These are phyloP conservation scores for Symbiotaphrina buchneri DNA, from an alignment of 495 filamentous ascomycete genomes.

Conservation along the genomic window DNA sequence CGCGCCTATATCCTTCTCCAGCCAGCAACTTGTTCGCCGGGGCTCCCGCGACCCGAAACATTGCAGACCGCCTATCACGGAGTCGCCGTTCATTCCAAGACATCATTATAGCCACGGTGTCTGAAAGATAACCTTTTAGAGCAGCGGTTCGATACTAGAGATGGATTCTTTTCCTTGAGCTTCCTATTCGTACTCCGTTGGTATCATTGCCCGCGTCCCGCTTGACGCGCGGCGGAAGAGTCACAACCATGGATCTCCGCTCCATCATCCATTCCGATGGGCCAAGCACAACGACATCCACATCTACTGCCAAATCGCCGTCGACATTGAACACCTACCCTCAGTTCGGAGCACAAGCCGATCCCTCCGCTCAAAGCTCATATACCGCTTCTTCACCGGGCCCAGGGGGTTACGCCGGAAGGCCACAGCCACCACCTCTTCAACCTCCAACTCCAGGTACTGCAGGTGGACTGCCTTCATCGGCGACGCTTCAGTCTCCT, in stretches of 20 bases:
- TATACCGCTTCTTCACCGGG: constrained; percentile 1
- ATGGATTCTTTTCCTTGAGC: too few species aligned
- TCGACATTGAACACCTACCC: background rate
- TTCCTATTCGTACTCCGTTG: too few species aligned
- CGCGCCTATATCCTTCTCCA: too few species aligned
- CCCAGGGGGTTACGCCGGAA: background rate
- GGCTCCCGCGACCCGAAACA: too few species aligned
- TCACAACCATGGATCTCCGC: constrained; percentile 28
- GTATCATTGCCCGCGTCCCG: too few species aligned
- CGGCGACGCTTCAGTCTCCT: constrained; percentile 26
- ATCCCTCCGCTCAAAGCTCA: constrained; percentile 1
- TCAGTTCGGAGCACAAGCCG: background rate
- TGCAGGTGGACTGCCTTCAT: constrained; percentile 14
- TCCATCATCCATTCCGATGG: constrained; percentile 28
- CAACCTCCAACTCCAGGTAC: constrained; percentile 23
- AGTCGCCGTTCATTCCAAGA: too few species aligned
- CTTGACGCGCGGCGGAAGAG: too few species aligned
- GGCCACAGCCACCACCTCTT: constrained; percentile 20
- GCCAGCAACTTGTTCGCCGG: too few species aligned
- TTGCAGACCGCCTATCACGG: too few species aligned
- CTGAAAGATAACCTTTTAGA: too few species aligned
- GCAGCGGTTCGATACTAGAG: too few species aligned
- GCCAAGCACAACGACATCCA: constrained; percentile 10
- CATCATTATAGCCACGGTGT: too few species aligned
- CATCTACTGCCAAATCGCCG: constrained; percentile 9